Evolutionary conservation across 768 basidiomycete species (phyloP).

Genomic region (Termitomyces sp.): DNA sequence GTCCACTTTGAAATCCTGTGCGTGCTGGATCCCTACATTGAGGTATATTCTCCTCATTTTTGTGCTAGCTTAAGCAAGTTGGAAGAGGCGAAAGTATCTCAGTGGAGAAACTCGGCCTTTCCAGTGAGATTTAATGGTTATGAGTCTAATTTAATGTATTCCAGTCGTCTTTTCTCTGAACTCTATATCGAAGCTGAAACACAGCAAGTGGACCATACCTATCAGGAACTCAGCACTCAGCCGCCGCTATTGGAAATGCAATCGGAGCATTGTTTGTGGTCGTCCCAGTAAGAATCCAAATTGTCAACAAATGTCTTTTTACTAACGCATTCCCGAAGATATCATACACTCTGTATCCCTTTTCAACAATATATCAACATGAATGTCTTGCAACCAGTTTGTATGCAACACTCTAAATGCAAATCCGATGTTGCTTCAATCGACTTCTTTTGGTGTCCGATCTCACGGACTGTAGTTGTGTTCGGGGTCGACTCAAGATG

Average conservation of each 20-base stretch:
- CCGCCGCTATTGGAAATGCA: constrained; percentile 88
- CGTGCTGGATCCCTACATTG: no score
- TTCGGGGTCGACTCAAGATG: constrained; percentile 54
- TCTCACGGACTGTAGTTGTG: constrained; percentile 58
- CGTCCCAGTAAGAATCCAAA: constrained; percentile 66
- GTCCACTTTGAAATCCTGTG: no score
- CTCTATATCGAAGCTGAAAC: constrained; percentile 94
- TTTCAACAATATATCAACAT: constrained; percentile 83
- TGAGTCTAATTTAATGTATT: background rate
- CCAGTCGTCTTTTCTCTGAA: constrained; percentile 84
- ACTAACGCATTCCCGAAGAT: constrained; percentile 40
- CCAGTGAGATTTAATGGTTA: constrained; percentile 50
- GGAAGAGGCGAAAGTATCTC: no score
- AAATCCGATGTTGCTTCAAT: constrained; percentile 74
- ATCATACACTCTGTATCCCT: constrained; percentile 91
- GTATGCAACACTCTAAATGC: constrained; percentile 87
- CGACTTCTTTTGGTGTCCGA: constrained; percentile 59
- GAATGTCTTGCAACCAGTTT: constrained; percentile 93
- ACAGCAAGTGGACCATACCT: constrained; percentile 95
- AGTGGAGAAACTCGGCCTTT: no score
- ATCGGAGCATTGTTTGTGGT: constrained; percentile 76
- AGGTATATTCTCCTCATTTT: no score
- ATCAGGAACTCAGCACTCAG: constrained; percentile 93
- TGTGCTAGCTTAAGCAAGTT: no score
- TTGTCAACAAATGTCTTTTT: background rate